Evolutionary conservation across 2,329 filamentous ascomycete species (phyloP), one percentile per base, ranked within the genome.

Genomic region (Trichoderma sp.): DNA sequence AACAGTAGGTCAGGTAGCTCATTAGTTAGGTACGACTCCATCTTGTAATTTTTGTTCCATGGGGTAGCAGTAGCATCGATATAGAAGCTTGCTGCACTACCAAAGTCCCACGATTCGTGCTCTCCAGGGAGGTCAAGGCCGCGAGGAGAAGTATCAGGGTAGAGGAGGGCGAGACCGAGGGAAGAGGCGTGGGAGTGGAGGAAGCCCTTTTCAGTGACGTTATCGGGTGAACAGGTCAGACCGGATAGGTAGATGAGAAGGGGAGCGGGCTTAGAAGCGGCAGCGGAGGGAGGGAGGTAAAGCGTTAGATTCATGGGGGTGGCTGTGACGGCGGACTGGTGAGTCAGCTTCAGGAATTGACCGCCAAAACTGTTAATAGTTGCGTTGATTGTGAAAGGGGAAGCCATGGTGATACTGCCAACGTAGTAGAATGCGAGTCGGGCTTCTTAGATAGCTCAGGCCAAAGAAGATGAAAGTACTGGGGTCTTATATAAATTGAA

Each of bases 271-370:
- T 82, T 68, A 63, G 82, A 77, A 17, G 81, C 77, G 73, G 87
- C 83, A 70, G 92, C 89, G 77, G 91, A 86, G 2, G 93, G 90
- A 28, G 96, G 96, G 3, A 99, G 88, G 85, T 93, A 99, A 77
- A 99, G 87, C 84, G 97, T 97, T 79, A 98, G 88, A 80, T 89
- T 90, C 95, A 98, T 99, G 77, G 94, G 90, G 76, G 94, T 97
- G 77, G 89, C 90, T 71, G 94, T 97, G 73, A 89, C 87, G 75
- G 87, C 84, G 71, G 95, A 94, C 79, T 91, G 84, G 88, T 99
- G 96, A 77, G 91, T 90, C 73, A 99, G 93, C 87, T 99, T 98
- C 77, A 97, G 89, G 72, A 99, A 92, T 84, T 94, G 94, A 80
- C 96, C 96, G 80, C 95, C 95, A 80, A 98, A 98, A 81, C 91